These are phyloP conservation scores for Chlorokybus atmophyticus DNA, from an alignment of 139 green algal species.

Conservation along the genomic window DNA sequence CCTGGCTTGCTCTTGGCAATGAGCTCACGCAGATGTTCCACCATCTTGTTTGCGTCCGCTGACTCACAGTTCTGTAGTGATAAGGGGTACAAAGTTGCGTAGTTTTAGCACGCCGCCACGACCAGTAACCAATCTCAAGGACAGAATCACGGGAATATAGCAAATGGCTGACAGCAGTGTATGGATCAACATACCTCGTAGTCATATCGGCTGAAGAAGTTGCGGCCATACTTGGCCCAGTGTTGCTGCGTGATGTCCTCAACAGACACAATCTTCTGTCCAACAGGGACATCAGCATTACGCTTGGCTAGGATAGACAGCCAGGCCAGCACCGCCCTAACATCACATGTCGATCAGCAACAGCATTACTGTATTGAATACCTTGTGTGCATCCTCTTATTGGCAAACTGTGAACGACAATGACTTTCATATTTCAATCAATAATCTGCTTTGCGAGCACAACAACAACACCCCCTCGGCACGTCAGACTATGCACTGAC, in stretches of 20 bases:
- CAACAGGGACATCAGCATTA: slow-evolving; percentile 72
- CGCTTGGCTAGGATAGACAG: slow-evolving; percentile 78
- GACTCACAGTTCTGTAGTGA: slow-evolving; percentile 55
- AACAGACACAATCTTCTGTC: slow-evolving; percentile 66
- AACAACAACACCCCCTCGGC: too few relatives aligned
- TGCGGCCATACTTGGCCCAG: slow-evolving; percentile 88
- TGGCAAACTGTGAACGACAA: too few relatives aligned
- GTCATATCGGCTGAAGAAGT: slow-evolving; percentile 93
- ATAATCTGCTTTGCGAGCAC: too few relatives aligned
- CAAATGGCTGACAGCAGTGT: slow-evolving; percentile 8
- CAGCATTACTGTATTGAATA: too few relatives aligned
- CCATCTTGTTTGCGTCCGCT: slow-evolving; percentile 63
- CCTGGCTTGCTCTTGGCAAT: slow-evolving; percentile 44
- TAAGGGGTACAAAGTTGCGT: neutral
- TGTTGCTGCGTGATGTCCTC: slow-evolving; percentile 84
- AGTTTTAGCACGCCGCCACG: neutral
- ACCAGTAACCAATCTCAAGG: neutral
- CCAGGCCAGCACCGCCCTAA: slow-evolving; percentile 90
- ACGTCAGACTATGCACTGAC: too few relatives aligned
- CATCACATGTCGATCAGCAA: too few relatives aligned
- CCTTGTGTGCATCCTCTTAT: too few relatives aligned
- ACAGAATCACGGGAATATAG: neutral
- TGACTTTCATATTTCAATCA: too few relatives aligned
- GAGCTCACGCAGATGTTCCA: slow-evolving; percentile 63
- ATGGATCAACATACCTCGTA: slow-evolving; percentile 46